These are phyloP conservation scores for Sanghuangporus baumii DNA, from an alignment of 1,284 basidiomycete genomes.

Conservation along the genomic window DNA sequence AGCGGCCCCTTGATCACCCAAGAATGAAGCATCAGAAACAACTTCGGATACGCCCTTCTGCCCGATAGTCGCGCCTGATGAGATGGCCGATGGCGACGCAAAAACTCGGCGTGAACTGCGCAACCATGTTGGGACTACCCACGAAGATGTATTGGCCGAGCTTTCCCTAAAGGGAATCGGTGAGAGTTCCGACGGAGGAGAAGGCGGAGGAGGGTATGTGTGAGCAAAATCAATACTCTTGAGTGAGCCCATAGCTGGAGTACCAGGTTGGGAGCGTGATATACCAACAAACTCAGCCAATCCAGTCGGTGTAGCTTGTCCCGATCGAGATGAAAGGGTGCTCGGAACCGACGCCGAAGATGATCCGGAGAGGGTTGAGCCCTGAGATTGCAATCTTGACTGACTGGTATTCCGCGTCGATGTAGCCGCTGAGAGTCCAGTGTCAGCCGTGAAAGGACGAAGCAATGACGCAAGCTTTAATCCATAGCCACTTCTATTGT, in stretches of 20 bases:
- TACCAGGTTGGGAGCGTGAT: not conserved
- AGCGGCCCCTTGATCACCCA: constrained; percentile 27
- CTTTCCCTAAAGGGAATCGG: constrained; percentile 28
- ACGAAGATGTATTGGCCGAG: constrained; percentile 34
- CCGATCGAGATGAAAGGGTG: not conserved
- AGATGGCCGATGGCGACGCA: constrained; percentile 18
- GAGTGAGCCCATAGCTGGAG: not conserved
- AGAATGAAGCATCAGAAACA: constrained; percentile 15
- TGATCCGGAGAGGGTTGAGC: not conserved
- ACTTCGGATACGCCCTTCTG: constrained; percentile 44
- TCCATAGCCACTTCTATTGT: constrained; percentile 8
- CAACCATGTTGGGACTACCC: constrained; percentile 71
- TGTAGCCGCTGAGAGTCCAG: not conserved
- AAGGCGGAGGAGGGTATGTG: constrained; percentile 74
- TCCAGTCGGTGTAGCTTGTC: not conserved
- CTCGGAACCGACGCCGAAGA: not conserved
- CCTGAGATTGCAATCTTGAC: not conserved
- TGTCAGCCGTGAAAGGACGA: constrained; percentile 14
- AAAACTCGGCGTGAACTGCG: constrained; percentile 47
- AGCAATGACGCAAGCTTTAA: constrained; percentile 10
- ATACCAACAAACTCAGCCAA: not conserved
- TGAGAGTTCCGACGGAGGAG: constrained; percentile 37
- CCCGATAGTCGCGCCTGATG: constrained; percentile 18
- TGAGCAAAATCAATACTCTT: constrained; percentile 33
- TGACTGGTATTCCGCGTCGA: constrained; percentile 1